Percentiles rank a stretch among this genome's conserved stretches.
Conservation (phyloP, 2,329 filamentous ascomycete species). For the Bimuria novae-zelandiae region DNA sequence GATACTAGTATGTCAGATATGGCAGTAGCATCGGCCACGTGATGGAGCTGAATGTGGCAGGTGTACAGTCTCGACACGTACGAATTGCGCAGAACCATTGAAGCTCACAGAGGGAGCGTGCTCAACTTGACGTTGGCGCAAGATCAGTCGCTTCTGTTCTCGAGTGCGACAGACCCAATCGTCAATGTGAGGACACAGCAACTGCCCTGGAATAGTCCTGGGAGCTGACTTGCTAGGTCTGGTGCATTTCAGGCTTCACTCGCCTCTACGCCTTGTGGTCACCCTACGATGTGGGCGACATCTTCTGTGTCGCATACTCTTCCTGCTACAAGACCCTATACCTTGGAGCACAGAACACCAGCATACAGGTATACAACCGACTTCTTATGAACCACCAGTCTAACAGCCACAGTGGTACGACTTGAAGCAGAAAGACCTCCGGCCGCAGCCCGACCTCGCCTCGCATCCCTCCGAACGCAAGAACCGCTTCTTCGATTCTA, state of each 20-base stretch:
- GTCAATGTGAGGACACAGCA: slow-evolving; percentile 66
- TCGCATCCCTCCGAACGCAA: slow-evolving; percentile 76
- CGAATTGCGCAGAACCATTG: slow-evolving; percentile 75
- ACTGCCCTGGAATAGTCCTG: no score
- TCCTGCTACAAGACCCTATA: slow-evolving; percentile 79
- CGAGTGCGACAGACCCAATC: slow-evolving; percentile 89
- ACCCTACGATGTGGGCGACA: slow-evolving; percentile 89
- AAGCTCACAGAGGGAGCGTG: slow-evolving; percentile 90
- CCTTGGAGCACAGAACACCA: slow-evolving; percentile 90
- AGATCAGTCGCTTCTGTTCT: slow-evolving; percentile 79
- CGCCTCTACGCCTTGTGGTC: slow-evolving; percentile 90
- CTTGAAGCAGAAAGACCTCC: slow-evolving; percentile 65
- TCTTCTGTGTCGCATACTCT: slow-evolving; percentile 94
- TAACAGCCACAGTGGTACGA: slow-evolving; percentile 70
- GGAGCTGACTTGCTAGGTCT: slow-evolving; percentile 58
- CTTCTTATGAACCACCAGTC: background rate
- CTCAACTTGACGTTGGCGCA: slow-evolving; percentile 81
- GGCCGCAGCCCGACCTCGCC: slow-evolving; percentile 65
- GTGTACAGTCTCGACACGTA: slow-evolving; percentile 90
- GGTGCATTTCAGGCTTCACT: slow-evolving; percentile 77
- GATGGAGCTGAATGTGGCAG: slow-evolving; percentile 38
- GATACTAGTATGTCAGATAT: slow-evolving; percentile 66
- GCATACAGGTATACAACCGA: slow-evolving; percentile 81
- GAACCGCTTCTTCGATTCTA: slow-evolving; percentile 91
- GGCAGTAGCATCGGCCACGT: background rate